These are phyloP conservation scores for Pythium brassicae DNA, from an alignment of 352 stramenopile genomes.

Conservation along the genomic window DNA sequence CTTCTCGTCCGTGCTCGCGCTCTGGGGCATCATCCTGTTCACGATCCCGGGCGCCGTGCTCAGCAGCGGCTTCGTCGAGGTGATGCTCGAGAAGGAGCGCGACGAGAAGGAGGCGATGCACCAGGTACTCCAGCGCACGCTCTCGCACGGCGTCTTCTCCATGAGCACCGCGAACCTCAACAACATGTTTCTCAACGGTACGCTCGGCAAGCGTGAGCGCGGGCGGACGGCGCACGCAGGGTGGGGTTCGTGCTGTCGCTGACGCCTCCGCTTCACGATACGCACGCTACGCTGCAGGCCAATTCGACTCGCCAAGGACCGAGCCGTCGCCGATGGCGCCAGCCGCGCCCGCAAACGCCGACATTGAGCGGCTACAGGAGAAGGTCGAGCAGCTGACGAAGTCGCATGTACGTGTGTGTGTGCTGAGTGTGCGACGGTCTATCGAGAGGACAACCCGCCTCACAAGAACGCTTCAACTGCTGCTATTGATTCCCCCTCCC, in stretches of 20 bases:
- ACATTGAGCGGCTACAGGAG: conserved; percentile 34
- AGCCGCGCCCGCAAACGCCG: conserved; percentile 15
- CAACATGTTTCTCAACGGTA: conserved; percentile 27
- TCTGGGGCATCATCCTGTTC: conserved; percentile 87
- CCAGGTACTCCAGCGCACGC: conserved; percentile 44
- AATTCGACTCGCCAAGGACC: conserved; percentile 27
- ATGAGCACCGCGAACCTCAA: conserved; percentile 33
- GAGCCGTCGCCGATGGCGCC: conserved; percentile 23
- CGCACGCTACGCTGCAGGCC: conserved; percentile 13
- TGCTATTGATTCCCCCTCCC: no score
- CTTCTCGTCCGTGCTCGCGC: conserved; percentile 69
- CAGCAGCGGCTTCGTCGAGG: conserved; percentile 73
- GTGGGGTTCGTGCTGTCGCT: no score
- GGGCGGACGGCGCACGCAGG: no score
- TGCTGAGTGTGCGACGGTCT: no score
- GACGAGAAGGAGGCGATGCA: conserved; percentile 48
- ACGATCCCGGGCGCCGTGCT: conserved; percentile 81
- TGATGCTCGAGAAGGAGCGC: conserved; percentile 81
- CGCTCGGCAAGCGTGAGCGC: not conserved
- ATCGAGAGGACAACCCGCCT: no score
- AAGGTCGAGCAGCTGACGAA: conserved; percentile 51
- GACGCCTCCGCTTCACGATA: conserved; percentile 4
- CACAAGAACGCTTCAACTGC: no score
- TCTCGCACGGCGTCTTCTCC: conserved; percentile 41
- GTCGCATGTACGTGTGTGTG: conserved; percentile 33